Conservation (phyloP, 495 filamentous ascomycete species). For the Staphylotrichum tortipilum region DNA sequence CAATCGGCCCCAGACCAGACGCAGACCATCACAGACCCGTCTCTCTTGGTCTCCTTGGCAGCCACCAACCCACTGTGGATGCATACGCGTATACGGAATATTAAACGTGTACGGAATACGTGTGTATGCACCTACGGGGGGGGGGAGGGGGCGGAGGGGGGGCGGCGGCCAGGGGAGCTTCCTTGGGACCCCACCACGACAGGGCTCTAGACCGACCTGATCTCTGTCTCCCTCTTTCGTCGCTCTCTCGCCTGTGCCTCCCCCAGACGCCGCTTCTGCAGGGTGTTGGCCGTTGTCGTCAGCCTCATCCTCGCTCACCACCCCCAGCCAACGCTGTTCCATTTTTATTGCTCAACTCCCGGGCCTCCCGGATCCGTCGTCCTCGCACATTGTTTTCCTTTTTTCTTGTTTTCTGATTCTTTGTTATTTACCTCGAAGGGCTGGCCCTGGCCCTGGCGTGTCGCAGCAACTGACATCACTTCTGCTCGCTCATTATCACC, state of each 20-base stretch:
- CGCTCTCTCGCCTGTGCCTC: slow-evolving; percentile 20
- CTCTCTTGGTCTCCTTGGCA: neutral
- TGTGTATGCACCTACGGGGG: too few species aligned
- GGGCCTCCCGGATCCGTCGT: slow-evolving; percentile 1
- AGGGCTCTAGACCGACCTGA: neutral
- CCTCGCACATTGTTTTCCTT: neutral
- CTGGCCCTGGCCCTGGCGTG: neutral
- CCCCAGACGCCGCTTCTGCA: slow-evolving; percentile 12
- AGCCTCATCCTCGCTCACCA: slow-evolving; percentile 1
- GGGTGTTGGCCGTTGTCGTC: slow-evolving; percentile 15
- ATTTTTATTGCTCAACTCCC: slow-evolving; percentile 1
- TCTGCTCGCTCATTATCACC: slow-evolving; percentile 13
- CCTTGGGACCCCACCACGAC: slow-evolving; percentile 1
- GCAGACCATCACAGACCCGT: too few species aligned
- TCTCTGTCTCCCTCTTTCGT: too few species aligned
- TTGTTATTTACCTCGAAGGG: slow-evolving; percentile 8
- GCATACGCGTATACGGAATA: slow-evolving; percentile 2
- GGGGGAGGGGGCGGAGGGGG: too few species aligned
- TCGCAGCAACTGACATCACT: slow-evolving; percentile 11
- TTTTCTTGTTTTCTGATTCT: too few species aligned
- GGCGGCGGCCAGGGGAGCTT: too few species aligned
- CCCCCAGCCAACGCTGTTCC: too few species aligned
- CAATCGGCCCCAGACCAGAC: too few species aligned
- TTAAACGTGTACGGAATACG: too few species aligned
- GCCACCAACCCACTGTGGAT: neutral